Evolutionary conservation across 495 filamentous ascomycete species (phyloP).

Genomic region (Tirmania nivea): DNA sequence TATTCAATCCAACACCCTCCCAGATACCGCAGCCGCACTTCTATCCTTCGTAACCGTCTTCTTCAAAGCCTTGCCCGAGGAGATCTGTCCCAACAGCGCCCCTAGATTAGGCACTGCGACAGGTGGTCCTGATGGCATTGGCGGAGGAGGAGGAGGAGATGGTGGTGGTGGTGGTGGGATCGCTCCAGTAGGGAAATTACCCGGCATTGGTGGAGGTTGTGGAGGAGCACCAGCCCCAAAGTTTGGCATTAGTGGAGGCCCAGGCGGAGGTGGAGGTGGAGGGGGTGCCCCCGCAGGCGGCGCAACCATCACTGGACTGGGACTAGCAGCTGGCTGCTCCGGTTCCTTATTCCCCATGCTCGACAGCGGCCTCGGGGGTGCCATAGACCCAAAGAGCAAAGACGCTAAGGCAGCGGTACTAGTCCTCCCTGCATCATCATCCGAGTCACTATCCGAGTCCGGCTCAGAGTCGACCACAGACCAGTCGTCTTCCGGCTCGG

Average conservation of each 20-base stretch:
- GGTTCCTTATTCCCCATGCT: constrained; percentile 49
- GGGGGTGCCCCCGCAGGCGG: constrained; percentile 23
- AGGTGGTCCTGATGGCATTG: not conserved
- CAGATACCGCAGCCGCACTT: constrained; percentile 10
- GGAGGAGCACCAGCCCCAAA: constrained; percentile 26
- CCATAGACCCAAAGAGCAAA: constrained; percentile 94
- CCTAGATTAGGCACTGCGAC: not conserved
- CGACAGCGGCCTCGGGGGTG: constrained; percentile 68
- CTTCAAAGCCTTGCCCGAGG: constrained; percentile 15
- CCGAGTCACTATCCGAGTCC: constrained; percentile 37
- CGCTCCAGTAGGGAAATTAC: constrained; percentile 12
- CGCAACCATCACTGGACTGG: constrained; percentile 20
- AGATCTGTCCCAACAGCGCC: constrained; percentile 14
- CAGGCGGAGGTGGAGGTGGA: constrained; percentile 25
- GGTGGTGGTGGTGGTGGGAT: constrained; percentile 14
- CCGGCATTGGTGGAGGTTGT: constrained; percentile 2
- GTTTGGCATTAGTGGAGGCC: constrained; percentile 31
- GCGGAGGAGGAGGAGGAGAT: constrained; percentile 5
- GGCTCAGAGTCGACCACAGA: constrained; percentile 58
- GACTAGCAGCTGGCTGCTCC: constrained; percentile 25
- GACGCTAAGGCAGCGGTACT: constrained; percentile 81
- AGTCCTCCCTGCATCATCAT: constrained; percentile 46
- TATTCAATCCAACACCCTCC: constrained; percentile 12
- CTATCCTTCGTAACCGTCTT: constrained; percentile 16
- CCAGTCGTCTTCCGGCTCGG: constrained; percentile 69